These are phyloP conservation scores for Tripterygium wilfordii DNA, from an alignment of 177 flowering plant genomes.

Conservation along the genomic window DNA sequence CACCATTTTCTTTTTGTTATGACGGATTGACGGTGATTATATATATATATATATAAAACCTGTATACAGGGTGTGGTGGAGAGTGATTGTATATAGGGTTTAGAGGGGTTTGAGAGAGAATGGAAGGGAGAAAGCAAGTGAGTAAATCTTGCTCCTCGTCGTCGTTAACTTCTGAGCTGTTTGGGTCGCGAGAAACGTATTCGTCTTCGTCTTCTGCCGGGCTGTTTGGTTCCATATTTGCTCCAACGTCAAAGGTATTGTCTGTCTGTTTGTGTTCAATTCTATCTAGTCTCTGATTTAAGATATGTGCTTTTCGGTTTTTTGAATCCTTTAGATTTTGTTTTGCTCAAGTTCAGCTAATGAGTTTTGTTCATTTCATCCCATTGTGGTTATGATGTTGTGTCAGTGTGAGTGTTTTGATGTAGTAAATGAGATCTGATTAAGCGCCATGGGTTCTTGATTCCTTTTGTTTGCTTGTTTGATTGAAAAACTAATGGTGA, in stretches of 20 bases:
- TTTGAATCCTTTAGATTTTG: too few relatives aligned
- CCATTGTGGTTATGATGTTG: too few relatives aligned
- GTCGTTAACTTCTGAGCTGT: constrained; percentile 40
- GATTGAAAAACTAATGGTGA: too few relatives aligned
- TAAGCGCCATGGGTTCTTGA: too few relatives aligned
- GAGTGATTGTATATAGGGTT: not conserved
- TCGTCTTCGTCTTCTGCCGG: constrained; percentile 27
- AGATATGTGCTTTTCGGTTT: too few relatives aligned
- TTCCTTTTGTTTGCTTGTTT: too few relatives aligned
- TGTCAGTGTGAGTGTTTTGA: too few relatives aligned
- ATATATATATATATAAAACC: too few relatives aligned
- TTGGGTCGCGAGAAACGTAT: constrained; percentile 28
- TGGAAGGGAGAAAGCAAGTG: constrained; percentile 38
- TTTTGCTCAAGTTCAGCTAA: too few relatives aligned
- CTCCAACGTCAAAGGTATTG: constrained; percentile 27
- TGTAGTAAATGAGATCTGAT: too few relatives aligned
- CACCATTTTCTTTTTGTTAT: constrained; percentile 1
- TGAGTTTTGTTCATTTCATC: too few relatives aligned
- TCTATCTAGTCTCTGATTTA: not conserved
- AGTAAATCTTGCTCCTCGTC: constrained; percentile 34
- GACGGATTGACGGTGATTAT: too few relatives aligned
- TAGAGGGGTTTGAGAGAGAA: constrained; percentile 8
- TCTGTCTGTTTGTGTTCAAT: not conserved
- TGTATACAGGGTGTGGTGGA: constrained; percentile 3
- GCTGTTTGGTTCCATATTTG: constrained; percentile 38